phyloP scores from a whole-genome alignment of 106 monocot species.

The Xerophyta viscosa region DNA sequence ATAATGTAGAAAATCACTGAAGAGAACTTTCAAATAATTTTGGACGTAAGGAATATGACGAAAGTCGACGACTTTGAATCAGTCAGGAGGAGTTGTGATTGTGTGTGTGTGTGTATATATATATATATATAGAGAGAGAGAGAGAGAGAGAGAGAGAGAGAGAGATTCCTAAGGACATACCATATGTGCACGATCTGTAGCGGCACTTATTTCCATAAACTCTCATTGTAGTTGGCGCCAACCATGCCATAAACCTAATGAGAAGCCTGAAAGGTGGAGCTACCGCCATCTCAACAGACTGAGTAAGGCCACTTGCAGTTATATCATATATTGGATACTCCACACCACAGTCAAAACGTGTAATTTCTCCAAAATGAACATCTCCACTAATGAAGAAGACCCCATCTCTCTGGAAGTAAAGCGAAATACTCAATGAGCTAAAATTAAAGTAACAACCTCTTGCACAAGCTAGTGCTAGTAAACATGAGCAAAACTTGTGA shows the following conservation, averaged over 20 bases:
- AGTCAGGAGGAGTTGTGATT: too few species aligned
- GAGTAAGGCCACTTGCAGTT: conserved; percentile 89
- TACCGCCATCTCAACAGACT: conserved; percentile 53
- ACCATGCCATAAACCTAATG: conserved; percentile 40
- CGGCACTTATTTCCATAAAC: conserved; percentile 43
- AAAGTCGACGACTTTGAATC: too few species aligned
- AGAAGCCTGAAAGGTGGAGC: conserved; percentile 27
- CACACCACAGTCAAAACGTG: conserved; percentile 65
- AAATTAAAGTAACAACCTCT: not conserved
- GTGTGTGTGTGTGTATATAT: too few species aligned
- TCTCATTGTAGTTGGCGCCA: conserved; percentile 65
- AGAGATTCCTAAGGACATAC: conserved; percentile 16
- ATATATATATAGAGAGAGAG: too few species aligned
- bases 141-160: too few species aligned
- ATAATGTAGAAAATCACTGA: too few species aligned
- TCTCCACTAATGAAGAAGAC: conserved; percentile 81
- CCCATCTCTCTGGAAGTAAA: conserved; percentile 57
- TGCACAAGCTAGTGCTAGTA: too few species aligned
- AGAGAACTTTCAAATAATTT: too few species aligned
- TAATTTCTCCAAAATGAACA: conserved; percentile 83
- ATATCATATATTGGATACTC: conserved; percentile 74
- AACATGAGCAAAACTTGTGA: too few species aligned
- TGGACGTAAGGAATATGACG: too few species aligned
- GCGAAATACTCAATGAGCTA: not conserved
- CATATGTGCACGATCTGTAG: conserved; percentile 69